Conservation (phyloP, 192 early-diverging fungal genomes). For the Backusella tuberculispora region DNA sequence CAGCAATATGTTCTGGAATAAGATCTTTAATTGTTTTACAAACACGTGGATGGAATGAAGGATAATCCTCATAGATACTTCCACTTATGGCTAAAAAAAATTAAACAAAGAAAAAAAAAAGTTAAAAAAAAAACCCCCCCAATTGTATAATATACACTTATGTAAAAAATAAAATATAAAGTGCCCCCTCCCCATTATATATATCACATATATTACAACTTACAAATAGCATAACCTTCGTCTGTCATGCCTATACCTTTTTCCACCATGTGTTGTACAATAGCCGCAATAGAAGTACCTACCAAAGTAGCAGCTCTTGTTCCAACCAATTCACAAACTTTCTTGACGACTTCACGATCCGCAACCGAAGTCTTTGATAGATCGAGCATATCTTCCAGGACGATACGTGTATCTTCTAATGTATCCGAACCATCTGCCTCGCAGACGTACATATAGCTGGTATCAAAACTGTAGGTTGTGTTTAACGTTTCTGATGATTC, state of each 20-base stretch:
- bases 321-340: conserved; percentile 82
- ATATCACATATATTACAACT: neutral
- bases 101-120: neutral
- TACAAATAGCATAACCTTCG: conserved; percentile 42
- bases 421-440: conserved; percentile 68
- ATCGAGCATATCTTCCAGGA: conserved; percentile 74
- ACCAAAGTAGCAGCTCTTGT: conserved; percentile 79
- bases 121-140: neutral
- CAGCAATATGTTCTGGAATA: conserved; percentile 35
- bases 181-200: no score
- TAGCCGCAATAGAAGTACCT: conserved; percentile 69
- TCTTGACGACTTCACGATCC: conserved; percentile 81
- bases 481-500: conserved; percentile 61
- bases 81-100: conserved; percentile 37
- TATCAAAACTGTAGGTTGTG: conserved; percentile 71
- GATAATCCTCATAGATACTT: conserved; percentile 44
- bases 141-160: neutral
- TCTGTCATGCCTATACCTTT: conserved; percentile 39
- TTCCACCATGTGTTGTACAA: conserved; percentile 47
- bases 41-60: conserved; percentile 43
- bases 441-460: conserved; percentile 72
- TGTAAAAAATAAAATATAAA: no score
- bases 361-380: conserved; percentile 64
- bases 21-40: conserved; percentile 43
- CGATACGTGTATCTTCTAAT: conserved; percentile 62